Evolutionary conservation across 495 filamentous ascomycete species (phyloP), one percentile per base, ranked within the genome.

Genomic region (Penicillium mononematosum): DNA sequence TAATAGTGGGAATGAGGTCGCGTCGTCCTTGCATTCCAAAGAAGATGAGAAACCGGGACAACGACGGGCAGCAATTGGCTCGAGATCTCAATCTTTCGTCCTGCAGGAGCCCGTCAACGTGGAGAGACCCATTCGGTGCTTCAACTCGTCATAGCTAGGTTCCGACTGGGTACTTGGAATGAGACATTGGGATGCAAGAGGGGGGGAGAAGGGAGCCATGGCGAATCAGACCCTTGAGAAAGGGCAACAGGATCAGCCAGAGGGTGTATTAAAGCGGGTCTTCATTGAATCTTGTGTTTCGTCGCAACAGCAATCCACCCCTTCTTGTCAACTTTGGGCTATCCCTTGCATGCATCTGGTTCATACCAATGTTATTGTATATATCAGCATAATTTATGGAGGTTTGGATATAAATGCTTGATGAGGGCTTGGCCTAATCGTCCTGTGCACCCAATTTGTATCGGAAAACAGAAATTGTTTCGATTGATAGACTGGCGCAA

Each of bases 201-300:
- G 51, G 55, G 55, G 53, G 58, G 32, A 14, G 44, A 29, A 58
- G 47, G 43, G 24, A 25, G 25, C 46, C 56, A 39, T 22, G 46
- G 49, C 64, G 61, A 69, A 69, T 69, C 66, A 69, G 41, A 20
- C 61, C 61, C 66, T 69, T 58, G 54, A 20, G 31, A 55, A 55
- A 69, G 64, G 66, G 59, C 61, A 57, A 58, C 39, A 65, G 46
- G 64, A 65, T 67, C 61, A 53, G 9, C 66, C 53, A 46, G 46
- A 69, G 60, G 66, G 58, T 68, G 55, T 61, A 60, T 49, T 20
- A 17, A 45, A 63, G 64, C 59, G 66, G 66, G 61, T 58, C 64
- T 59, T 56, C 61, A 69, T 65, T 67, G 66, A 61, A 55, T 59
- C 45, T 50, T 55, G 64, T 69, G 60, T 69, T 64, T 69, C 66